These are phyloP conservation scores for Choiromyces venosus DNA, from an alignment of 495 filamentous ascomycete species.

Conservation along the genomic window DNA sequence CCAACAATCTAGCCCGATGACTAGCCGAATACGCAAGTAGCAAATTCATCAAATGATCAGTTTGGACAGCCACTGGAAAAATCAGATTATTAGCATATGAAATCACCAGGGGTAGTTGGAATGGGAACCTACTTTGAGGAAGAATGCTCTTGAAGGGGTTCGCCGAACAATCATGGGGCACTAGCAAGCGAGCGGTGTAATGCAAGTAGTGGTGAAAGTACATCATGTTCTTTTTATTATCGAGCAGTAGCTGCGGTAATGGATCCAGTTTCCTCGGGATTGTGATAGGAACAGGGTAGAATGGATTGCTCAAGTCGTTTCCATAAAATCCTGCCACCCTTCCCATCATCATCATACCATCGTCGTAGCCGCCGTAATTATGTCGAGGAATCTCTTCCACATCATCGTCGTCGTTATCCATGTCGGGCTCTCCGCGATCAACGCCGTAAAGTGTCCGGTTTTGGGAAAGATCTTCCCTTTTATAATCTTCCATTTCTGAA, in stretches of 20 bases:
- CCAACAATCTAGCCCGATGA: slow-evolving; percentile 71
- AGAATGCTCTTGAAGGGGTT: slow-evolving; percentile 64
- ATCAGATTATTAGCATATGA: slow-evolving; percentile 28
- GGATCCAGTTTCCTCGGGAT: slow-evolving; percentile 63
- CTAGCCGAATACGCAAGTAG: slow-evolving; percentile 76
- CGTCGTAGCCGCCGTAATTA: slow-evolving; percentile 28
- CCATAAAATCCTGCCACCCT: slow-evolving; percentile 21
- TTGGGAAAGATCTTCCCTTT: slow-evolving; percentile 25
- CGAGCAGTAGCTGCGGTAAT: slow-evolving; percentile 60
- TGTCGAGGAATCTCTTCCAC: slow-evolving; percentile 41
- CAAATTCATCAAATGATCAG: slow-evolving; percentile 66
- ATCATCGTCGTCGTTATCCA: slow-evolving; percentile 41
- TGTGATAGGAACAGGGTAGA: slow-evolving; percentile 50
- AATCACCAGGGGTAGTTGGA: slow-evolving; percentile 1
- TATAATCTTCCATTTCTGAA: slow-evolving; percentile 31
- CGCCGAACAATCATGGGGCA: slow-evolving; percentile 64
- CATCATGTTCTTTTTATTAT: slow-evolving; percentile 71
- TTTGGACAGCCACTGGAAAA: slow-evolving; percentile 58
- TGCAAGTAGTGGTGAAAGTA: slow-evolving; percentile 75
- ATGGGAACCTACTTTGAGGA: slow-evolving; percentile 56
- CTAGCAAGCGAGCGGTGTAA: slow-evolving; percentile 63
- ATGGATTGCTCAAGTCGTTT: slow-evolving; percentile 34
- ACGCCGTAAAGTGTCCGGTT: slow-evolving; percentile 26
- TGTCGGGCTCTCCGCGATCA: slow-evolving; percentile 29
- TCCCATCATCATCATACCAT: slow-evolving; percentile 23